A percentile compares a stretch with the other conserved stretches of the same genome.
These are phyloP conservation scores for Taphrina wiesneri DNA, from an alignment of 1,139 yeast species.

Conservation along the genomic window DNA sequence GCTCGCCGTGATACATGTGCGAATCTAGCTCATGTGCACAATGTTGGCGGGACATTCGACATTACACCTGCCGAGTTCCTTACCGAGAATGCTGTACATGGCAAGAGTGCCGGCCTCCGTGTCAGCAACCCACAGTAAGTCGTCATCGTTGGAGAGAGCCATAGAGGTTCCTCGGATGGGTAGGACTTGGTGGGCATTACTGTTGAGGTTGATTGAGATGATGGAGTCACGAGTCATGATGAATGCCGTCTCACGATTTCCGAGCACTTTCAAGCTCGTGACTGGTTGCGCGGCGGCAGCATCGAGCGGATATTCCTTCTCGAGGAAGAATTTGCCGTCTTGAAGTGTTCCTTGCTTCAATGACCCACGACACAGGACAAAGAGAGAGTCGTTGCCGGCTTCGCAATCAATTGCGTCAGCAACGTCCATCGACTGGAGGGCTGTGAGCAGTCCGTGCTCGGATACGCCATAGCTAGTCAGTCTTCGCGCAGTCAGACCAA, in stretches of 20 bases:
- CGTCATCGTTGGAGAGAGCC: not conserved
- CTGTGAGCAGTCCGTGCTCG: not conserved
- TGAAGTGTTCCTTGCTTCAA: not conserved
- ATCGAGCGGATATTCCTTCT: not conserved
- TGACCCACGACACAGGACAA: not conserved
- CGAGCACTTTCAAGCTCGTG: not conserved
- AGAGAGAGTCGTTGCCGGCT: conserved; percentile 1
- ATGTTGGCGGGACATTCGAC: conserved; percentile 3
- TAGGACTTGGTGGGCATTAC: not conserved
- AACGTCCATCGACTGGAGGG: not conserved
- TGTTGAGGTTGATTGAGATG: not conserved
- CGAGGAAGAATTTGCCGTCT: not conserved
- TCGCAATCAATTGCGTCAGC: not conserved
- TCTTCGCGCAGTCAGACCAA: not conserved
- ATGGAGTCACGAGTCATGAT: not conserved
- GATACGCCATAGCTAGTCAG: not conserved
- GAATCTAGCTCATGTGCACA: conserved; percentile 9
- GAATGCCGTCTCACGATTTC: not conserved
- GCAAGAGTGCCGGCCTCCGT: not conserved
- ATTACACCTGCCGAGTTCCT: not conserved
- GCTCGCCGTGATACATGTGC: not conserved
- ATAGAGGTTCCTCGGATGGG: not conserved
- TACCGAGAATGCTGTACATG: not conserved
- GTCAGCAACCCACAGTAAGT: not conserved
- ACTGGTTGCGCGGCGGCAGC: not conserved